phyloP scores from a whole-genome alignment of 257 asterid species.

The Datura wrightii region DNA sequence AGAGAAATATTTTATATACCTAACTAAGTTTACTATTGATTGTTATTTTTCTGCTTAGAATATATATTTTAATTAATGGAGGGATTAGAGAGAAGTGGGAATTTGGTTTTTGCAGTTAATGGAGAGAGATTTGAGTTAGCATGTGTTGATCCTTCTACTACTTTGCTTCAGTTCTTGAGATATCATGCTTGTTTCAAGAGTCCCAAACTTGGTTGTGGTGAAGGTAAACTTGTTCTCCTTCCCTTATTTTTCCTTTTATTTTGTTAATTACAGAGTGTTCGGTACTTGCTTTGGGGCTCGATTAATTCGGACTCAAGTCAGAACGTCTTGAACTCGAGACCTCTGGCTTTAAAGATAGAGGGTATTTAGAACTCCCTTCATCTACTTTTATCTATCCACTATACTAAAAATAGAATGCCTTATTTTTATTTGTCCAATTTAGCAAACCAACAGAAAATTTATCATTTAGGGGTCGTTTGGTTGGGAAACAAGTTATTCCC shows the following conservation, averaged over 20 bases:
- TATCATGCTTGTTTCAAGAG: conserved; percentile 65
- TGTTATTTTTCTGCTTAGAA: not conserved
- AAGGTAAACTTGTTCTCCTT: conserved; percentile 50
- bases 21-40: not conserved
- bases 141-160: conserved; percentile 66
- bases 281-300: not conserved
- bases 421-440: too few relatives aligned
- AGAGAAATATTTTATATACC: not conserved
- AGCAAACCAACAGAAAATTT: too few relatives aligned
- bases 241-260: not conserved
- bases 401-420: too few relatives aligned
- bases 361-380: too few relatives aligned
- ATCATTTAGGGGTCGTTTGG: too few relatives aligned
- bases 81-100: not conserved
- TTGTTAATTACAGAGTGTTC: not conserved
- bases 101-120: too few relatives aligned
- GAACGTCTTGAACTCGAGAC: not conserved
- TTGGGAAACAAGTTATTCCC: too few relatives aligned
- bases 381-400: too few relatives aligned
- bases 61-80: not conserved
- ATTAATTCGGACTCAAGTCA: not conserved
- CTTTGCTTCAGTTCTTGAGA: conserved; percentile 76
- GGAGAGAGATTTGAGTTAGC: not conserved
- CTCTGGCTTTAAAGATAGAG: not conserved
- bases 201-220: conserved; percentile 81